These are phyloP conservation scores for Coniochaeta hoffmannii DNA, from an alignment of 2,329 filamentous ascomycete genomes.

Conservation along the genomic window DNA sequence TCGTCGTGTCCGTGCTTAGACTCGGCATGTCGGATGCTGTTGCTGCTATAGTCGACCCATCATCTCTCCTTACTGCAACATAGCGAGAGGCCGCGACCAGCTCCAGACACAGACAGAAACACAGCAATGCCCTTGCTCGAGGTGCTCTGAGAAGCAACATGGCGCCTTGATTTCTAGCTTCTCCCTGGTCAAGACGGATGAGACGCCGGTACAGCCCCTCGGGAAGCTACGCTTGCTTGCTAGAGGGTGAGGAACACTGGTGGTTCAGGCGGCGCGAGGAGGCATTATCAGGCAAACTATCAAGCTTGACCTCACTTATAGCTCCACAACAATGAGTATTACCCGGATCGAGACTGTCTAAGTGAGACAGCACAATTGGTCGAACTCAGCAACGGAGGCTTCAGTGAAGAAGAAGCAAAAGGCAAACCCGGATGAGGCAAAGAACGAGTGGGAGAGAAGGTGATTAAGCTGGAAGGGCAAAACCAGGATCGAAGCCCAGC, in stretches of 20 bases:
- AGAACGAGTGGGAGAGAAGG: neutral
- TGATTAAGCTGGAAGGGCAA: neutral
- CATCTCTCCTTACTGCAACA: constrained; percentile 7
- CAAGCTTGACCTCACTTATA: neutral
- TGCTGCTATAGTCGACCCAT: neutral
- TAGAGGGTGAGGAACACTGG: neutral
- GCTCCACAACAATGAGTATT: neutral
- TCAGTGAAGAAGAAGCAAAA: neutral
- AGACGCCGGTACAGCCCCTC: neutral
- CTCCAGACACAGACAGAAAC: constrained; percentile 9
- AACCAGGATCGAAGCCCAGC: neutral
- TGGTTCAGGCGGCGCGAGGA: neutral
- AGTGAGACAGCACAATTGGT: neutral
- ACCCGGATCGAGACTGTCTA: neutral
- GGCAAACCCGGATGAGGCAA: neutral
- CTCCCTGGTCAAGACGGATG: neutral
- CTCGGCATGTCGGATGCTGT: constrained; percentile 3
- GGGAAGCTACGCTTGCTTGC: neutral
- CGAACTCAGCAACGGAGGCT: neutral
- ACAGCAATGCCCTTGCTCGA: constrained; percentile 9
- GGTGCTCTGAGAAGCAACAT: constrained; percentile 7
- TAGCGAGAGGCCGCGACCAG: constrained; percentile 4
- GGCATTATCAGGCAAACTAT: neutral
- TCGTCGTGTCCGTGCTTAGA: no score
- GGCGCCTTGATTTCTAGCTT: neutral